Base-by-base conservation (phyloP, 1,284 basidiomycete genomes). In the Fomitopsis pinicola region DNA sequence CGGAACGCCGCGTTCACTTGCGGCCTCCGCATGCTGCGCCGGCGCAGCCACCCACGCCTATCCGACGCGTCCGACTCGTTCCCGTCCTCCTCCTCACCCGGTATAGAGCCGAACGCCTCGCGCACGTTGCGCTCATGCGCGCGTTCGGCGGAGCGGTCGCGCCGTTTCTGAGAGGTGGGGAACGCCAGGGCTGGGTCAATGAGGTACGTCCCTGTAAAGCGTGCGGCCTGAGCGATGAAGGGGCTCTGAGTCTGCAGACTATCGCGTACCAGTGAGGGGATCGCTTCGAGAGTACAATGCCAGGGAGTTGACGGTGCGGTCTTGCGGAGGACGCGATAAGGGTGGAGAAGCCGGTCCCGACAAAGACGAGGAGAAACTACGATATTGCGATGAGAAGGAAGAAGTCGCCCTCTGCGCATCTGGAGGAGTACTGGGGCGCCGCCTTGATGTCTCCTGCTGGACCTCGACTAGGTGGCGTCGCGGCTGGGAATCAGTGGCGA, bases 1-100 rank as follows among this genome's bases (percentile, higher is more conserved):
- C 66, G 60, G 65, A 73, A 72, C 2, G 65, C 61, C 7, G 71
- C 71, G 58, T 72, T 69, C n/a, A 68, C 56, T 17, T 69, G 63
- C 3, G 53, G 33, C 35, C 42, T 36, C 5, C 26, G 40, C 40
- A 8, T 15, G 28, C 55, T 19, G 17, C 17, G n/a, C 42, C 56
- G 15, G 12, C 56, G 33, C 56, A 48, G 42, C 56, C 44, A 36
- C 6, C 33, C 42, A 26, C 35, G 9, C n/a, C n/a, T 38, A 10
- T 58, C 45, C n/a, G 57, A 35, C 33, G 35, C 48, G 10, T 48
- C 35, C 26, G 52, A 35, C 42, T 35, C 33, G 19, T 40, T 35
- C 38, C 58, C 35, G 46, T 7, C 26, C 5, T 59, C 46, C 36
- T 30, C 28, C 12, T 42, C 45, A 19, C 14, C 55, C 15, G 50